Evolutionary conservation across 495 filamentous ascomycete species (phyloP), one percentile per base, ranked within the genome.

Genomic region (Penicillium turbatum): DNA sequence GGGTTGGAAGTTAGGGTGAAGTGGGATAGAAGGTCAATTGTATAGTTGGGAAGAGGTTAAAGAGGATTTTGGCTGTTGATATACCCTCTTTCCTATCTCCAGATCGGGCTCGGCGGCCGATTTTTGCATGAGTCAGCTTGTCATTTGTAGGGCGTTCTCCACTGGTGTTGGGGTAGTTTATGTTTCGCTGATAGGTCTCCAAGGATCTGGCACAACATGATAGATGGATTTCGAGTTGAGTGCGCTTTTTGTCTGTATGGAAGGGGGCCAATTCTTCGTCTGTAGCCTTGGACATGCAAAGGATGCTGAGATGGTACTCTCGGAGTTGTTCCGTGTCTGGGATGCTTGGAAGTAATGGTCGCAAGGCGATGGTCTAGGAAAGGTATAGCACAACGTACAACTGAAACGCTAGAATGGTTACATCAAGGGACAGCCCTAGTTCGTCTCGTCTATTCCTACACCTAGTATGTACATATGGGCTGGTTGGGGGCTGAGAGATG

Each of bases 81-180:
- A 39, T 53, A 53, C 29, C 24, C 24, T 27, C 15, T 36, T 27
- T 16, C 36, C n/a, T 9, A 19, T 32, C 48, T 42, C 6, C 27
- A 24, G 27, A 17, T 43, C 38, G 39, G 38, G 6, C 12, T n/a
- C 13, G n/a, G 35, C 12, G 21, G 27, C 38, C 49, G 38, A 42
- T 16, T 35, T 51, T 24, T 43, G 16, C 12, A 51, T 59, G 56
- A 59, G 46, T 59, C 51, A 59, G 53, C 56, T 27, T 60, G 53
- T 63, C 60, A 53, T 59, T 56, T 10, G 15, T 38, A 63, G 49
- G 60, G 60, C 60, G 60, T 35, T 37, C 47, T 60, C 42, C 54
- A 56, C 36, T 53, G 48, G 37, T 37, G 29, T 48, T 19, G 38
- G 39, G 35, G 42, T 35, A 15, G 16, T 15, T 30, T 38, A 9